Base-by-base conservation (phyloP, 106 monocot genomes). In the Acorus gramineus region DNA sequence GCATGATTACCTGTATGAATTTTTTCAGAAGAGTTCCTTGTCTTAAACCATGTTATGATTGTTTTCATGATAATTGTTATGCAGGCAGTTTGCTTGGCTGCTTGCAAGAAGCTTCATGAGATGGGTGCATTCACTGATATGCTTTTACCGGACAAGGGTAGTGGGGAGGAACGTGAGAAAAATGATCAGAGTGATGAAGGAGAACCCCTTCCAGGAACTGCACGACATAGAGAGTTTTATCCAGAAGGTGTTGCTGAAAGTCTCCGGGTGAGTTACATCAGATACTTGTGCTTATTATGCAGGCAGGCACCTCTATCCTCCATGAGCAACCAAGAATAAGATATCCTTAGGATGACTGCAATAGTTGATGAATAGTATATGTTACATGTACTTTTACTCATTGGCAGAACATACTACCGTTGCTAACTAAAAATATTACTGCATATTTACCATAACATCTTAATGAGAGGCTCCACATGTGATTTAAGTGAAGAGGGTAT, bases 61-160 rank as follows among this genome's bases (percentile, higher is more conserved):
- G 56, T 47, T 3, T 14, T 14, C 50, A 11, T 62, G 61, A 45
- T 66, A 42, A 56, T 14, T 44, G 50, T 47, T 63, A 46, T 75
- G 66, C 69, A 98, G 96, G 91, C 91, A 72, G 96, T 98, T 56
- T 91, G 87, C 72, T 83, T 98, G 71, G 91, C 85, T 79, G 96
- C 87, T 62, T 98, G 96, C 73, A 91, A 88, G 81, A 98, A 88
- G 52, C 78, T 98, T 61, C 96, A 98, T 85, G 96, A 98, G 82
- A 85, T 98, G 96, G 96, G 85, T 14, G 96, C 87, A 60, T 98
- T 98, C 74, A 98, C 91, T 61, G 96, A 98, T 61, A 88, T 85
- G 87, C 87, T 98, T 74, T 78, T 98, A 70, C 96, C 96, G 12
- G 96, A 98, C 60, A 90, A 84, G 60, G 96, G 96, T 68, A 87